phyloP scores from a whole-genome alignment of 495 filamentous ascomycete genomes.

The Thozetella sp. region DNA sequence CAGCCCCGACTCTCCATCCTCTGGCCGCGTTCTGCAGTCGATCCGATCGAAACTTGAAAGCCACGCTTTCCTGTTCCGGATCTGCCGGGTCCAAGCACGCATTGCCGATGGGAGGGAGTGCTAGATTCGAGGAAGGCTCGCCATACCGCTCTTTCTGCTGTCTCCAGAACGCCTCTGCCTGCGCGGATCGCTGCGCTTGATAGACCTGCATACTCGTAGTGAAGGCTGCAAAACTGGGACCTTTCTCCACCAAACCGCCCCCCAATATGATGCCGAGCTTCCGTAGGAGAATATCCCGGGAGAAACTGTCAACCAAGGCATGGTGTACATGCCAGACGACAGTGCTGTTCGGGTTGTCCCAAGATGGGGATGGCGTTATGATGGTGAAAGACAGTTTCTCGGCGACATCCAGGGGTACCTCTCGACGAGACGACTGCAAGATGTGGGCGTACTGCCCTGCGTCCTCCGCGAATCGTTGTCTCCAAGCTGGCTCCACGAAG shows the following conservation, averaged over 20 bases:
- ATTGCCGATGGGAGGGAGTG: background rate
- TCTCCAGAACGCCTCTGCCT: background rate
- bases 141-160: background rate
- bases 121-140: background rate
- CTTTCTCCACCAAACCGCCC: background rate
- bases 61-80: background rate
- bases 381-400: background rate
- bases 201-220: background rate
- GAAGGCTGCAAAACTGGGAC: background rate
- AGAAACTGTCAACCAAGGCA: slow-evolving; percentile 34
- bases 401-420: background rate
- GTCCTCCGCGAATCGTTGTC: background rate
- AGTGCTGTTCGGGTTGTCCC: slow-evolving; percentile 9
- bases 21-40: background rate
- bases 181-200: background rate
- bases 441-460: background rate
- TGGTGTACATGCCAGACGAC: slow-evolving; percentile 43
- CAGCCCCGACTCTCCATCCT: background rate
- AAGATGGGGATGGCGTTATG: background rate
- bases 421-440: too few species aligned
- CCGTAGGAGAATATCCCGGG: background rate
- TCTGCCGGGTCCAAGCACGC: slow-evolving; percentile 33
- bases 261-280: background rate
- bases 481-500: background rate
- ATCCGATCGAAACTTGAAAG: background rate